Base-by-base conservation (phyloP, 768 basidiomycete species). In the Macrolepiota dolichaula region DNA sequence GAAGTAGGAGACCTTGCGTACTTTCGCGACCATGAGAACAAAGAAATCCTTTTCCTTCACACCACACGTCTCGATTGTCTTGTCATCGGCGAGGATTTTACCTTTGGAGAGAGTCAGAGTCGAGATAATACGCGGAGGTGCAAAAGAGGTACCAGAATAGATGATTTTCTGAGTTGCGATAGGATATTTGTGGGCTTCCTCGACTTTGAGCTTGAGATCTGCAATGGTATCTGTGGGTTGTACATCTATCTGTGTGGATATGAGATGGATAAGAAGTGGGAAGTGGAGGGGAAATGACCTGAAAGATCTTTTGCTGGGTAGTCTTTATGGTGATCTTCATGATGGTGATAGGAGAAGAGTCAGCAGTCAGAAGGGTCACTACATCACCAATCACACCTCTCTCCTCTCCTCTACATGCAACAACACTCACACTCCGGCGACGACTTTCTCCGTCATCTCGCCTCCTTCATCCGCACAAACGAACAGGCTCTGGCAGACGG, bases 21-120 rank as follows among this genome's bases (percentile, higher is more conserved):
- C 96, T 86, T 97, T 98, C 54, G 94, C 85, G 36, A 98, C 92
- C 96, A 98, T 99, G 46, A 99, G 85, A n/a, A 99, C 97, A 62
- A 98, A 78, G 78, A 99, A 99, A 73, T 97, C 96, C 79, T 97
- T 98, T 76, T 98, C 96, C 78, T 97, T 96, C 80, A 98, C 92
- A 57, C 89, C 86, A 69, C 89, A 91, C 50, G 91, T 89, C 67
- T 84, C 91, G 37, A 99, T 83, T 1, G 89, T 90, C 79, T 95
- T 96, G 61, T 86, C 85, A 72, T 99, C 95, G 10, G 85, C 71
- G 22, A 98, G 82, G 51, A 99, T 89, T 81, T 96, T 96, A 57
- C 97, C 96, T 97, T 71, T n/a, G 25, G 64, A 22, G 32, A 3
- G 2, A n/a, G 13, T 46, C 62, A 47, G 37, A 24, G 60, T 24